phyloP scores from a whole-genome alignment of 352 stramenopile species.

The Globisporangium spinosum region DNA sequence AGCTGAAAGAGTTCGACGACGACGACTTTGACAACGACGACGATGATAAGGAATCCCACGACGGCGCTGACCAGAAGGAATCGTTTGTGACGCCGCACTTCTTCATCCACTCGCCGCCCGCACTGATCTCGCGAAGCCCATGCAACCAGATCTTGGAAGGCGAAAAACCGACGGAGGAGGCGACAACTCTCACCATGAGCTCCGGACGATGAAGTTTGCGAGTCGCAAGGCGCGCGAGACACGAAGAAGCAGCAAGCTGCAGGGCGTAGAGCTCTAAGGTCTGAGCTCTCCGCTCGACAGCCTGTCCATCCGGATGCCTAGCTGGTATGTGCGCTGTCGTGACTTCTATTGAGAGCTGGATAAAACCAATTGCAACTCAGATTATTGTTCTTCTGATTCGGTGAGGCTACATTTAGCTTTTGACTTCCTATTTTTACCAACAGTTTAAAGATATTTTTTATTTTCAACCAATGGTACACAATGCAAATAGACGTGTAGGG shows the following conservation, averaged over 20 bases:
- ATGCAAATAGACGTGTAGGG: background rate
- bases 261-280: background rate
- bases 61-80: background rate
- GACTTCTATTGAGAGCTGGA: too few relatives aligned
- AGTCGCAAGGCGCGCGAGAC: background rate
- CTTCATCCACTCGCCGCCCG: constrained; percentile 5
- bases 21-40: too few relatives aligned
- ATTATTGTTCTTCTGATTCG: background rate
- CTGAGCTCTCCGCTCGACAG: background rate
- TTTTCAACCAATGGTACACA: background rate
- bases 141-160: background rate
- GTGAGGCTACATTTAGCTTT: background rate
- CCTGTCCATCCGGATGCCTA: too few relatives aligned
- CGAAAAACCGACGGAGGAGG: background rate
- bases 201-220: background rate
- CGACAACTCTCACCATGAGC: background rate
- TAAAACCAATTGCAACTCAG: background rate
- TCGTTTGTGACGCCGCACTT: constrained; percentile 16
- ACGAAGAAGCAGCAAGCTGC: background rate
- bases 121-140: background rate
- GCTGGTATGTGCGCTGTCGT: too few relatives aligned
- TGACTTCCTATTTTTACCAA: background rate
- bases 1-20: background rate
- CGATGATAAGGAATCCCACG: background rate
- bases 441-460: background rate